Base-by-base conservation (phyloP, 1,139 yeast species). In the Yarrowia galli region DNA sequence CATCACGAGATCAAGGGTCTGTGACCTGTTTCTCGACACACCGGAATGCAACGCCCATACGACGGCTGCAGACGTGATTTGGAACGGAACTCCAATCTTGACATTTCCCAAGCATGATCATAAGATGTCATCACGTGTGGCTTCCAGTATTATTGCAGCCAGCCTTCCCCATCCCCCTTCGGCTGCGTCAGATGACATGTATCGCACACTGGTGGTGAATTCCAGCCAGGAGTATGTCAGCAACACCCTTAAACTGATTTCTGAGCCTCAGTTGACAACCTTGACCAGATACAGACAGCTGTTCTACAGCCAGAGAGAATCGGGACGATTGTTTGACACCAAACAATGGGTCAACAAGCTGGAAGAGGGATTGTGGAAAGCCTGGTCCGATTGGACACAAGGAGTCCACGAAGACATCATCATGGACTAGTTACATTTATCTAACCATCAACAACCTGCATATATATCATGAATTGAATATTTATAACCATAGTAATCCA, bases 1-100 rank as follows among this genome's bases (percentile, higher is more conserved):
- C 69, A 71, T 77, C 20, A 69, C 74, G 53, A 70, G 80, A 18
- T 75, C 78, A 12, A 71, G 79, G 13, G 75, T 73, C 4, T 75
- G 78, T 40, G 80, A 77, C 68, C 46, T 77, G 61, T 75, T 77
- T 56, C 68, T 77, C 18, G 80, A 77, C 64, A 77, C 80, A 1
- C 79, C 79, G 8, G 79, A 77, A 65, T 77, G 80, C 68, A 77
- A 77, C 66, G 80, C 78, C 12, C 80, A 77, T 67, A 77, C 80
- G n/a, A 77, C 80, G 3, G 79, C 79, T 22, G 77, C 78, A 0
- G 80, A 77, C 68, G 78, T 77, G 28, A 66, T 74, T 49, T 77
- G 80, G 80, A 70, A 75, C 3, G 78, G 78, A 13, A 75, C 79
- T 7, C 80, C 80, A 0, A 73, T 77, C 22, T 69, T 77, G 36